phyloP scores from a whole-genome alignment of 371 early-diverging fungal species.

The Rhizomucor miehei region DNA sequence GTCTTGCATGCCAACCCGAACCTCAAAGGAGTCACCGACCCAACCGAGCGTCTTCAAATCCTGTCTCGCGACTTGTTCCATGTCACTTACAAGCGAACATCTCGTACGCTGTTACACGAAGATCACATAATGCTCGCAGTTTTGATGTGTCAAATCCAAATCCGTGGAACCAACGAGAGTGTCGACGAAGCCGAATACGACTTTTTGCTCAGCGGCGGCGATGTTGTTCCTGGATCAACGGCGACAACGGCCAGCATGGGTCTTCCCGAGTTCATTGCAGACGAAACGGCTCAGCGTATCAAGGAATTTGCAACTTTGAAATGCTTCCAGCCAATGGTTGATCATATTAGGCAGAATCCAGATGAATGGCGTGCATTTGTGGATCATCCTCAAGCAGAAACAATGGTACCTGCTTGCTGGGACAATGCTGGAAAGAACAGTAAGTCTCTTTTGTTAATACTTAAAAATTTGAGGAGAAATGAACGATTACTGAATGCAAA shows the following conservation, averaged over 20 bases:
- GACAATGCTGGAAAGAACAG: conserved; percentile 40
- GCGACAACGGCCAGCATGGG: conserved; percentile 37
- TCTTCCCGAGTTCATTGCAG: conserved; percentile 57
- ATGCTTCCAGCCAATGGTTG: conserved; percentile 54
- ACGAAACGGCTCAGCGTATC: conserved; percentile 57
- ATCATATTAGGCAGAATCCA: conserved; percentile 47
- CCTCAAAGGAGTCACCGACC: conserved; percentile 71
- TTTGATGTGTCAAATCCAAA: conserved; percentile 83
- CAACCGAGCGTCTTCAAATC: conserved; percentile 69
- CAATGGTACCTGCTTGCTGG: conserved; percentile 68
- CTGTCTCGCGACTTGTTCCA: conserved; percentile 83
- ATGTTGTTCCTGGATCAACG: conserved; percentile 43
- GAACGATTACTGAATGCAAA: not conserved
- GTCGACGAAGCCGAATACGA: conserved; percentile 77
- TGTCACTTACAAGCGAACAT: conserved; percentile 79
- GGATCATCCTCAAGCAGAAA: conserved; percentile 53
- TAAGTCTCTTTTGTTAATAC: too few species aligned
- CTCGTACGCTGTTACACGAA: conserved; percentile 85
- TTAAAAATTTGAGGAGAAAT: not conserved
- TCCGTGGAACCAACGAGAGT: conserved; percentile 48
- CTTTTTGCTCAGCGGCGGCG: conserved; percentile 61
- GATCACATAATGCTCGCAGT: conserved; percentile 90
- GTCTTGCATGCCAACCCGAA: conserved; percentile 81
- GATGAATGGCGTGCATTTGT: conserved; percentile 65
- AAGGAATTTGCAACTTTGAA: conserved; percentile 52